Conservation (phyloP, 2,329 filamentous ascomycete species). For the Diaporthe citrichinensis region DNA sequence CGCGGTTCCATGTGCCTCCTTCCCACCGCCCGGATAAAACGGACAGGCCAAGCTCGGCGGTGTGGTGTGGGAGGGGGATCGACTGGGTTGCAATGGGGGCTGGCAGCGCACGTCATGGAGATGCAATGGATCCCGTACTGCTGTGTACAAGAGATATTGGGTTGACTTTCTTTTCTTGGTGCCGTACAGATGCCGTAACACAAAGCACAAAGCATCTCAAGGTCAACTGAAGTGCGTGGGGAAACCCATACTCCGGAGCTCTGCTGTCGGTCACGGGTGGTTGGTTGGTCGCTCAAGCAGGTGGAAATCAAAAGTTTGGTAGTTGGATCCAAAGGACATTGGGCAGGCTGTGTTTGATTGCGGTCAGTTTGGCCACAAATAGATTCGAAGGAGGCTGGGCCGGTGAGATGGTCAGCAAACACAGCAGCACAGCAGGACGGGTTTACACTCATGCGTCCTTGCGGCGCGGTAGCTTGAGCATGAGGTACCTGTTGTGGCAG, state of each 20-base stretch:
- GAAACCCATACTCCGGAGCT: constrained; percentile 4
- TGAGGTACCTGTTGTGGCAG: constrained; percentile 1
- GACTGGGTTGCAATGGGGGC: constrained; percentile 14
- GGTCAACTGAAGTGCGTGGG: neutral
- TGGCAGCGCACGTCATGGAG: constrained; percentile 17
- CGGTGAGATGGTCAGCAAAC: constrained; percentile 15
- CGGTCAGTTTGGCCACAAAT: neutral
- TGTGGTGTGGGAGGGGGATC: constrained; percentile 11
- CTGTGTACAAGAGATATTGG: neutral
- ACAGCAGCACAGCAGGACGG: neutral
- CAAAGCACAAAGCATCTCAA: constrained; percentile 7
- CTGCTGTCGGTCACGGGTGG: neutral
- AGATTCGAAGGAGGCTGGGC: constrained; percentile 29
- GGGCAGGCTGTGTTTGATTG: constrained; percentile 13
- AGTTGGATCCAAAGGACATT: neutral
- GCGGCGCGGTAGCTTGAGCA: neutral
- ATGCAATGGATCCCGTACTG: neutral
- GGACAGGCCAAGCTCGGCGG: constrained; percentile 21
- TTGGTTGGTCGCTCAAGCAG: neutral
- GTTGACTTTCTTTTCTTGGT: neutral
- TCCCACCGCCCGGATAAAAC: constrained; percentile 12
- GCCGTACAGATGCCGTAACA: neutral
- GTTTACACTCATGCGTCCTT: neutral
- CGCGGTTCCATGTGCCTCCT: neutral
- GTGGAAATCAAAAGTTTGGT: neutral